Evolutionary conservation across 2,329 filamentous ascomycete genomes (phyloP).

Genomic region (Claviceps sp.): DNA sequence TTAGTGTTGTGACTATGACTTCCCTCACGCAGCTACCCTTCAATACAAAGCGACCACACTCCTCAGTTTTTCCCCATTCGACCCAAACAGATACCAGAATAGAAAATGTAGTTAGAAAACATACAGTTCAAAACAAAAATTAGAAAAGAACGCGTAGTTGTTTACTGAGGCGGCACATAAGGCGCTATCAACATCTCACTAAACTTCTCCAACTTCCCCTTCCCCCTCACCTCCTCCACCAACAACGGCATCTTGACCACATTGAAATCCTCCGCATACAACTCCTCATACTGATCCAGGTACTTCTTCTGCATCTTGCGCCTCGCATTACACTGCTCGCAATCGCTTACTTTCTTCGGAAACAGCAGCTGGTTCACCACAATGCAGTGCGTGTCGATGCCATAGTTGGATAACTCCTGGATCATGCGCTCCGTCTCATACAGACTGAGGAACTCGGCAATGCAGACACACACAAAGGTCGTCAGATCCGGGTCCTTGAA

Average conservation of each 20-base stretch:
- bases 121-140: background rate
- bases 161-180: constrained; percentile 49
- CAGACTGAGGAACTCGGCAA: constrained; percentile 88
- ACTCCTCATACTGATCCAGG: constrained; percentile 92
- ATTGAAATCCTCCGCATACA: constrained; percentile 93
- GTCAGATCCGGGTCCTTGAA: constrained; percentile 95
- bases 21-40: too few relatives aligned
- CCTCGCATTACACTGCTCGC: constrained; percentile 89
- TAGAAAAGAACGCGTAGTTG: background rate
- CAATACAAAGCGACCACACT: too few relatives aligned
- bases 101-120: background rate
- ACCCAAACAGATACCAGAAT: too few relatives aligned
- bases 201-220: constrained; percentile 85
- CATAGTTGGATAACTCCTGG: constrained; percentile 84
- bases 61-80: too few relatives aligned
- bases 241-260: constrained; percentile 96
- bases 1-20: too few relatives aligned
- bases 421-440: constrained; percentile 99
- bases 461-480: constrained; percentile 96
- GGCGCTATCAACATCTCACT: constrained; percentile 72
- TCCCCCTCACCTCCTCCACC: constrained; percentile 89
- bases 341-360: constrained; percentile 70
- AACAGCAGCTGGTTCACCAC: constrained; percentile 97
- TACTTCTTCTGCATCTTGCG: constrained; percentile 99
- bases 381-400: constrained; percentile 93